A percentile compares a stretch with the other conserved stretches of the same genome.
phyloP scores from a whole-genome alignment of 768 basidiomycete genomes.

The Mycena vulgaris region DNA sequence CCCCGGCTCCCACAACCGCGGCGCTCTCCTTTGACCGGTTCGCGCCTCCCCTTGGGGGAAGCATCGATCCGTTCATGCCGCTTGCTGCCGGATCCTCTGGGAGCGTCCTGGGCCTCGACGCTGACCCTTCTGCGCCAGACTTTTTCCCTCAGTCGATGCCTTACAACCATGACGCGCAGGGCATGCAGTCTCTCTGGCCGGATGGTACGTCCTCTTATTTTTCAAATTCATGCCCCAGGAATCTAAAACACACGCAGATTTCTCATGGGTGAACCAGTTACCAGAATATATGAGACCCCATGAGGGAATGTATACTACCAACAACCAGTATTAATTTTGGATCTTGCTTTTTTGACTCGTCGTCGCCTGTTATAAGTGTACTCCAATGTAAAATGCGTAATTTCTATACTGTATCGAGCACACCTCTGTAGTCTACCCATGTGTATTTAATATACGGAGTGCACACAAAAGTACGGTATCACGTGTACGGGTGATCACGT shows the following conservation, averaged over 20 bases:
- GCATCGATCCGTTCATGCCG: conserved; percentile 58
- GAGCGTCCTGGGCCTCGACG: conserved; percentile 37
- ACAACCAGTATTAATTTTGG: conserved; percentile 21
- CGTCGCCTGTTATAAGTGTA: not conserved
- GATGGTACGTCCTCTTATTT: conserved; percentile 65
- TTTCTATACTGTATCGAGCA: conserved; percentile 17
- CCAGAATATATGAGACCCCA: conserved; percentile 28
- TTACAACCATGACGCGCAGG: conserved; percentile 74
- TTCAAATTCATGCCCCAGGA: not conserved
- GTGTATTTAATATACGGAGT: not conserved
- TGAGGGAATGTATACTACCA: conserved; percentile 35
- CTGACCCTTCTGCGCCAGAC: conserved; percentile 47
- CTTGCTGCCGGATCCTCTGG: conserved; percentile 35
- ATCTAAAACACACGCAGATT: conserved; percentile 34
- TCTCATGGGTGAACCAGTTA: conserved; percentile 53
- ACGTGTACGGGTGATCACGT: not conserved
- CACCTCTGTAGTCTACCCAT: conserved; percentile 5
- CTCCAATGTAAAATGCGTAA: conserved; percentile 16
- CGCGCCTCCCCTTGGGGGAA: conserved; percentile 55
- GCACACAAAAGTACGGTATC: not conserved
- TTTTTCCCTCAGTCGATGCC: conserved; percentile 70
- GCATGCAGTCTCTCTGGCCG: conserved; percentile 75
- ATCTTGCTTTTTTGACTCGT: not conserved
- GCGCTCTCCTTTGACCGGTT: conserved; percentile 66
- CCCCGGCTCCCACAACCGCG: conserved; percentile 61